Evolutionary conservation across 2,329 filamentous ascomycete species (phyloP), one percentile per base, ranked within the genome.

Genomic region (Mycosphaerella arachidis): DNA sequence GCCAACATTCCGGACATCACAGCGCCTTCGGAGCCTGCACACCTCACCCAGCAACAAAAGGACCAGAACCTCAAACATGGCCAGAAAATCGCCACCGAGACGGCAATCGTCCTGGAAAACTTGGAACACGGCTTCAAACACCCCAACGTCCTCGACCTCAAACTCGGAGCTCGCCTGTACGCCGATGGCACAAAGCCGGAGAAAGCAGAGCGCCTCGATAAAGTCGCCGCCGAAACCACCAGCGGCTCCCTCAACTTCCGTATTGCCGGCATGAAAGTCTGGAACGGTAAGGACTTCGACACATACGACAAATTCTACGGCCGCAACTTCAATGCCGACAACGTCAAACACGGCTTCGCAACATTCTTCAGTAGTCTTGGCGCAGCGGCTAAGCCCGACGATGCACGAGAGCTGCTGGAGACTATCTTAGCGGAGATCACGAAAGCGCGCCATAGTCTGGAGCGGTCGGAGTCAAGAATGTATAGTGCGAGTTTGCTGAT

Each of bases 71-170:
- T 65, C 79, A 78, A 84, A 1, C 79, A 80, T 24, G 85, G 85
- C 48, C 81, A 80, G 62, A 92, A 84, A 65, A 74, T 97, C 61
- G 81, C 85, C 27, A 96, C 92, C 0, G 86, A 92, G 57, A 81
- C 86, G 57, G 90, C 90, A 1, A 87, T 97, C 18, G 92, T 96
- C 12, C 79, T 97, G 30, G 89, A 92, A 71, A 97, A 97, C 72
- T 84, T 90, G 6, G 87, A 91, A 0, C 83, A 84, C 65, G 91
- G 91, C 0, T 97, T 92, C 79, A 84, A 84, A 69, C 84, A 85
- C 60, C 91, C 94, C 6, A 97, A 96, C 68, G 91, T 99, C 7
- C 79, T 99, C 59, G 94, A 99, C 72, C 84, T 96, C 65, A 99
- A 99, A 78, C 84, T 99, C 20, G 94, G 94, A 48, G 83, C 86